Percentiles rank a stretch among this genome's conserved stretches.
Conservation (phyloP, 495 filamentous ascomycete genomes). For the Podospora anserina region DNA sequence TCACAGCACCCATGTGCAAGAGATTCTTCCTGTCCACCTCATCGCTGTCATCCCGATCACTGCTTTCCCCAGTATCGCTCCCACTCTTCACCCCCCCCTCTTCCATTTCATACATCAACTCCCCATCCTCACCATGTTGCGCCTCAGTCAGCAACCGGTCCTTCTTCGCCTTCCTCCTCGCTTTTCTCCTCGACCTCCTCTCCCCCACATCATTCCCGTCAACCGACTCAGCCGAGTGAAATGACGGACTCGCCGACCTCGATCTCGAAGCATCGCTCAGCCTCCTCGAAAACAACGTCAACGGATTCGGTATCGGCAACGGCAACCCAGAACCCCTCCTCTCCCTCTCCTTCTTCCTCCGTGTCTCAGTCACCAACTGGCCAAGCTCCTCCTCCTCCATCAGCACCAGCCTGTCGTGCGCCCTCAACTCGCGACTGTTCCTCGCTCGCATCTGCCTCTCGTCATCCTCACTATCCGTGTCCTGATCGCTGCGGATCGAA, state of each 20-base stretch:
- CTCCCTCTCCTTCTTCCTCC: slow-evolving; percentile 46
- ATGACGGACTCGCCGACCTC: slow-evolving; percentile 33
- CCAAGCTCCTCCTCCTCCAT: slow-evolving; percentile 88
- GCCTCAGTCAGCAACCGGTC: slow-evolving; percentile 48
- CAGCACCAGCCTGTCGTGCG: slow-evolving; percentile 72
- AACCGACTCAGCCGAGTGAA: slow-evolving; percentile 26
- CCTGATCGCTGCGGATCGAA: slow-evolving; percentile 66
- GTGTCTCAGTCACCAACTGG: slow-evolving; percentile 59
- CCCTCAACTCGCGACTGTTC: slow-evolving; percentile 65
- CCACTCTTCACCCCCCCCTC: slow-evolving; percentile 71
- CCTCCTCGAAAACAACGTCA: slow-evolving; percentile 38
- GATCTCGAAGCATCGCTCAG: slow-evolving; percentile 32
- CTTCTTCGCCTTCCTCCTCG: slow-evolving; percentile 46
- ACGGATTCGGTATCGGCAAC: slow-evolving; percentile 46
- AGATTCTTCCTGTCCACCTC: slow-evolving; percentile 51
- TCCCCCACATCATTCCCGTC: slow-evolving; percentile 37
- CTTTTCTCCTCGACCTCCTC: slow-evolving; percentile 46
- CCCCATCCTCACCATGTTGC: slow-evolving; percentile 61
- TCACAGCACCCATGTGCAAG: slow-evolving; percentile 42
- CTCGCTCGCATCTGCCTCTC: slow-evolving; percentile 59
- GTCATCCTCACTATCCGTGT: slow-evolving; percentile 75
- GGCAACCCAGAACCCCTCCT: slow-evolving; percentile 47
- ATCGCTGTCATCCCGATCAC: slow-evolving; percentile 53
- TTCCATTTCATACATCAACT: slow-evolving; percentile 87
- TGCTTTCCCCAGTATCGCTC: slow-evolving; percentile 51